These are phyloP conservation scores for Oldenlandia corymbosa DNA, from an alignment of 257 asterid species.

Conservation along the genomic window DNA sequence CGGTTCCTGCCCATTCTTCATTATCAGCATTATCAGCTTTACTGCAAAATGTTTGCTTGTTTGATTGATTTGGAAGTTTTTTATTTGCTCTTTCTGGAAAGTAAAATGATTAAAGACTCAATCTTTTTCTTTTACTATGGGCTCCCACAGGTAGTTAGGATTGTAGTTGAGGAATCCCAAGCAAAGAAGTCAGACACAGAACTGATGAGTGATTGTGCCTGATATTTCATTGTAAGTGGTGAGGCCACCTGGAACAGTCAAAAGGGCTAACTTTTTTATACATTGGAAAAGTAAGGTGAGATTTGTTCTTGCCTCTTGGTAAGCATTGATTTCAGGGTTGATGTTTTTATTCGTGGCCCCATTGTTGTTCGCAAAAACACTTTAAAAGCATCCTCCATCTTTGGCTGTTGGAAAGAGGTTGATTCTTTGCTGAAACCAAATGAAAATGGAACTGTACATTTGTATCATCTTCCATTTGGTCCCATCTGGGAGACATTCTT, in stretches of 20 bases:
- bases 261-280: slow-evolving; percentile 30
- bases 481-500: neutral
- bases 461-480: neutral
- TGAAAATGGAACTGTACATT: neutral
- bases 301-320: slow-evolving; percentile 24
- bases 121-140: slow-evolving; percentile 20
- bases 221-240: slow-evolving; percentile 23
- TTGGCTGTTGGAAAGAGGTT: too few species aligned
- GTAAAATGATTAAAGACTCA: slow-evolving; percentile 24
- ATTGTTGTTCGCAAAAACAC: neutral
- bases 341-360: slow-evolving; percentile 32
- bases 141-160: slow-evolving; percentile 27
- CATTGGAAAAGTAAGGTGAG: slow-evolving; percentile 18
- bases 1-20: neutral
- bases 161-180: slow-evolving; percentile 49
- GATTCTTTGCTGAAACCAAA: too few species aligned
- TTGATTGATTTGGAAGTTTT: neutral
- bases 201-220: slow-evolving; percentile 15
- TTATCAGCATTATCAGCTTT: too few species aligned
- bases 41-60: too few species aligned
- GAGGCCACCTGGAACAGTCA: slow-evolving; percentile 26
- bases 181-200: slow-evolving; percentile 28
- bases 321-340: slow-evolving; percentile 41
- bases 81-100: slow-evolving; percentile 12
- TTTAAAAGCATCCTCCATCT: slow-evolving; percentile 6